Base-by-base conservation (phyloP, 1,284 basidiomycete species). In the Fomitiporia mediterranea region DNA sequence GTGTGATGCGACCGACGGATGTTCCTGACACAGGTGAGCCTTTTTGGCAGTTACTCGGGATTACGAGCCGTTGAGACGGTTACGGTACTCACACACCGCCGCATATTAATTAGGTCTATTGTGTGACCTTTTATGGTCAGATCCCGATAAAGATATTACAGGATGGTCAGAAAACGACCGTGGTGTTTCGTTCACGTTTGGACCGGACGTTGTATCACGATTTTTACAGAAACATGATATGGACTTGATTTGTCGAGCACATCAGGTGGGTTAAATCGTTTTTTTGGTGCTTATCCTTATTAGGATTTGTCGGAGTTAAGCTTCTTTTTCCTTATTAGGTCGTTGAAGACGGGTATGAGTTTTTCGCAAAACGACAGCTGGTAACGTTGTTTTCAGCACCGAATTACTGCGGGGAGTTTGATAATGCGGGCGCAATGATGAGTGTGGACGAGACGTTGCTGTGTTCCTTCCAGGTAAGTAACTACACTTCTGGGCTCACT, bases 371-470 rank as follows among this genome's bases (percentile, higher is more conserved):
- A 74, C 83, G 96, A 64, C 94, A 97, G 75, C 74, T 99, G 62
- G 96, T 99, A 63, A 99, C 96, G 17, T 74, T 99, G 43, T 99
- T 99, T 78, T 96, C 92, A 15, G 96, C 96, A 56, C 97, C 96
- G 59, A 98, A 98, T 79, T 97, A 98, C 70, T 97, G 93, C 69
- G 94, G 93, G 66, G 93, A 97, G 77, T 99, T 99, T 68, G 97
- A 99, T 74, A 99, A 99, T 70, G 95, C 95, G 15, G 96, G 96
- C 39, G 96, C 96, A 27, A 98, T 99, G 96, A 99, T 99, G 97
- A 95, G 91, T 68, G 97, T 99, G 53, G 96, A 98, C 69, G 96
- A 99, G 76, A 98, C 95, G 6, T 72, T 99, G 63, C 74, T 99
- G 61, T 99, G 96, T 74, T 98, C 95, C 13, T 99, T 99, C 91